phyloP scores from a whole-genome alignment of 2,329 filamentous ascomycete species.

The Monosporascus sp. region DNA sequence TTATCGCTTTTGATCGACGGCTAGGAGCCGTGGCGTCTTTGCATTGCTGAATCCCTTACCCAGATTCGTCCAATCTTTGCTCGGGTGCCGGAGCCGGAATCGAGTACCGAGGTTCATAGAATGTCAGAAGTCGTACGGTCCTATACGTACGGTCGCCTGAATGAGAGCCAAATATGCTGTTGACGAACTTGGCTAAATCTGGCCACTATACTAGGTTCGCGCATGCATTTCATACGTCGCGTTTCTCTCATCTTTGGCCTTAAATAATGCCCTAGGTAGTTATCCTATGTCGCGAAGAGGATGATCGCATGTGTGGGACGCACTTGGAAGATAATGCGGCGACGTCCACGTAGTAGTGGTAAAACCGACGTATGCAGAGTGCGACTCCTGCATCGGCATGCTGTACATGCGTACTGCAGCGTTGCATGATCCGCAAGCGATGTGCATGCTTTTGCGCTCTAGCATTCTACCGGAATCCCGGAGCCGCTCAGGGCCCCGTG shows the following conservation, averaged over 20 bases:
- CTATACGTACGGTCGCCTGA: no score
- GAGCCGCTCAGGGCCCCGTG: slow-evolving; percentile 9
- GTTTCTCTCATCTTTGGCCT: neutral
- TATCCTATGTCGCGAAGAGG: no score
- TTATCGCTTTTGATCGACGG: slow-evolving; percentile 23
- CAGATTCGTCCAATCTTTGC: neutral
- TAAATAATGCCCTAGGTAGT: neutral
- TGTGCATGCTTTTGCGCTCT: neutral
- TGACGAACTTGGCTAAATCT: neutral
- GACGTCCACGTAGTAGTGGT: neutral
- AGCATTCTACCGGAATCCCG: slow-evolving; percentile 17
- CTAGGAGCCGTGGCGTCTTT: neutral
- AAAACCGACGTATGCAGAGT: neutral
- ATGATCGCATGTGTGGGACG: neutral
- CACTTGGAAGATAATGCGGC: neutral
- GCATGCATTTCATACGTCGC: neutral
- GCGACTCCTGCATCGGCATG: slow-evolving; percentile 3
- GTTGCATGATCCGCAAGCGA: slow-evolving; percentile 16
- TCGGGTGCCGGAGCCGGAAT: neutral
- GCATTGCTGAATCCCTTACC: neutral
- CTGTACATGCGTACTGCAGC: slow-evolving; percentile 12
- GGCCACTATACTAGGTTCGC: neutral
- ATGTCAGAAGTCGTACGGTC: no score
- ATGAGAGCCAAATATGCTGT: no score
- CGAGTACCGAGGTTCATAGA: neutral